A percentile compares a stretch with the other conserved stretches of the same genome.
phyloP scores from a whole-genome alignment of 306 rosid species.

The Castanospermum australe region DNA sequence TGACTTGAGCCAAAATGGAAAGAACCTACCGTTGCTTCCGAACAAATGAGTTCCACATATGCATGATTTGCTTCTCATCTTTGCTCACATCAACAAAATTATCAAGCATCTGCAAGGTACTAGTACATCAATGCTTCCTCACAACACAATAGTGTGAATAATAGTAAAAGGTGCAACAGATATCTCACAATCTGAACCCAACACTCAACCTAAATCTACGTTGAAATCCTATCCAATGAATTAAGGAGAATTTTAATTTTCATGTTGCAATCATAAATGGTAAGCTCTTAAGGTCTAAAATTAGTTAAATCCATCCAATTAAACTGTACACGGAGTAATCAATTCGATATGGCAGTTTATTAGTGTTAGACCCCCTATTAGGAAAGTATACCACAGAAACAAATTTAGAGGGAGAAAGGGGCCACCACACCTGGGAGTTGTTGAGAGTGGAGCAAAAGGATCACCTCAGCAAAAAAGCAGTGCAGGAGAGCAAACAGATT shows the following conservation, averaged over 20 bases:
- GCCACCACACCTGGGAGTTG: no score
- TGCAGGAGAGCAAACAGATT: no score
- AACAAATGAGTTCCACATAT: constrained; percentile 90
- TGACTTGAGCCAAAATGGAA: background rate
- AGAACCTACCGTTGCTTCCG: constrained; percentile 75
- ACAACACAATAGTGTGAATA: background rate
- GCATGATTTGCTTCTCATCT: constrained; percentile 86
- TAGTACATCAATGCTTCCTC: background rate
- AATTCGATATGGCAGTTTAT: background rate
- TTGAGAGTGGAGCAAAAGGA: no score
- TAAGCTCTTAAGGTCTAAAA: background rate
- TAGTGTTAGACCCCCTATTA: no score
- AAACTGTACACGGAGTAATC: background rate
- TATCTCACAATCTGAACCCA: background rate
- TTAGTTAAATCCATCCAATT: background rate
- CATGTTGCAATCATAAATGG: background rate
- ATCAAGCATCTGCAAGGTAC: constrained; percentile 79
- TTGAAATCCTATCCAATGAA: background rate
- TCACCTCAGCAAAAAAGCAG: no score
- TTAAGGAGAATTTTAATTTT: background rate
- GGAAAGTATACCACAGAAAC: no score
- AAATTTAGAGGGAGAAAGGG: no score
- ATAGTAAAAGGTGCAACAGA: background rate
- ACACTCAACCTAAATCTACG: background rate
- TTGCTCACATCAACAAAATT: constrained; percentile 82